These are phyloP conservation scores for Leishmania gerbilli DNA, from an alignment of 208 protist species.

Conservation along the genomic window DNA sequence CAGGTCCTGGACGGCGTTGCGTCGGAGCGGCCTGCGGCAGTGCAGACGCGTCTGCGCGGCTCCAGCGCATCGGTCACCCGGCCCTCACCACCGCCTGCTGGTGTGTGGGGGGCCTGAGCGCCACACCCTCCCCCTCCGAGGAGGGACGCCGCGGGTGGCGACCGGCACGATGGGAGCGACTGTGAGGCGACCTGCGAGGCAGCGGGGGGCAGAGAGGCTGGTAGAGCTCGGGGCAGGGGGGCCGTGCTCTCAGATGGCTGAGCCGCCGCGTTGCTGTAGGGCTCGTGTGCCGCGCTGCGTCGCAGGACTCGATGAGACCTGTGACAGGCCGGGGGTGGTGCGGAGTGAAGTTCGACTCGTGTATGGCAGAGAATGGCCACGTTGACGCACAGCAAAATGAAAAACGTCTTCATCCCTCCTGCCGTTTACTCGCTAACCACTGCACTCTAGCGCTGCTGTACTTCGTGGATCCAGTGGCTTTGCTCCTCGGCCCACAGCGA, in stretches of 20 bases:
- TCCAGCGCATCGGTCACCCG: background rate
- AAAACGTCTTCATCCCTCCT: background rate
- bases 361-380: background rate
- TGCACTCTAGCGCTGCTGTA: background rate
- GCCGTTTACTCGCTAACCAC: background rate
- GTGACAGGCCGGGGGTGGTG: background rate
- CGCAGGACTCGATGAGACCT: background rate
- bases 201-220: background rate
- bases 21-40: background rate
- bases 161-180: background rate
- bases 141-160: background rate
- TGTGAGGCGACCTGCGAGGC: background rate
- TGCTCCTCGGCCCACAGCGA: too few relatives aligned
- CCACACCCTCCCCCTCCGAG: too few relatives aligned
- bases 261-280: background rate
- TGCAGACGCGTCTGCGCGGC: background rate
- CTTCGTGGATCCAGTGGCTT: background rate
- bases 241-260: background rate
- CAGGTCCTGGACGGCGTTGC: background rate
- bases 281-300: background rate
- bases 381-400: background rate
- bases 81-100: background rate
- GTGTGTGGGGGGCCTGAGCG: background rate
- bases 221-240: background rate
- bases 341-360: background rate